Percentiles rank a stretch among this genome's conserved stretches.
Conservation (phyloP, 208 protist species). For the Trypanosoma caninum region DNA sequence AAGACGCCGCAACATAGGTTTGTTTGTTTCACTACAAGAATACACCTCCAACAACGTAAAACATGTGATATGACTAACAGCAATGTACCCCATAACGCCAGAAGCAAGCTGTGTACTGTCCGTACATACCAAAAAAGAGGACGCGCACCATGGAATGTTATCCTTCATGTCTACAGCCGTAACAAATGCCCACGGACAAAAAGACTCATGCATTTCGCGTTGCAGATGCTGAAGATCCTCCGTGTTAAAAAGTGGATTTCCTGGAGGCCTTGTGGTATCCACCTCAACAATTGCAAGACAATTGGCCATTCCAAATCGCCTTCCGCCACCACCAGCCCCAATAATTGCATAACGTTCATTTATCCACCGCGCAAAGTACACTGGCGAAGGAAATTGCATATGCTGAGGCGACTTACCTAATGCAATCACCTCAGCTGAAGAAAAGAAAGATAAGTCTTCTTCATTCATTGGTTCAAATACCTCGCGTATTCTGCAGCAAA, state of each 20-base stretch:
- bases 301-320: constrained; percentile 85
- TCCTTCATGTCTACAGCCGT: constrained; percentile 56
- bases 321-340: constrained; percentile 72
- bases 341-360: constrained; percentile 62
- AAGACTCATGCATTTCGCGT: not conserved
- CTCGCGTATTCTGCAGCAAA: not conserved
- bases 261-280: constrained; percentile 2
- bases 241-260: not conserved
- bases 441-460: not conserved
- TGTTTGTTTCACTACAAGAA: constrained; percentile 9
- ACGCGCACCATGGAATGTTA: constrained; percentile 82
- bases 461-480: not conserved
- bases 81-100: constrained; percentile 54
- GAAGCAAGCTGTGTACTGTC: constrained; percentile 13
- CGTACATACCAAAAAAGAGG: constrained; percentile 48
- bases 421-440: constrained; percentile 46
- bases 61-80: constrained; percentile 64
- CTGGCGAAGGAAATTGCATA: constrained; percentile 73
- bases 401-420: constrained; percentile 30
- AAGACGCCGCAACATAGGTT: constrained; percentile 34
- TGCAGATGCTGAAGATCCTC: not conserved
- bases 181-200: constrained; percentile 48
- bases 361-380: constrained; percentile 72
- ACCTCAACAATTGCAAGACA: constrained; percentile 56
- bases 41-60: constrained; percentile 59